phyloP scores from a whole-genome alignment of 1,284 basidiomycete genomes.

The Volvariella volvacea region DNA sequence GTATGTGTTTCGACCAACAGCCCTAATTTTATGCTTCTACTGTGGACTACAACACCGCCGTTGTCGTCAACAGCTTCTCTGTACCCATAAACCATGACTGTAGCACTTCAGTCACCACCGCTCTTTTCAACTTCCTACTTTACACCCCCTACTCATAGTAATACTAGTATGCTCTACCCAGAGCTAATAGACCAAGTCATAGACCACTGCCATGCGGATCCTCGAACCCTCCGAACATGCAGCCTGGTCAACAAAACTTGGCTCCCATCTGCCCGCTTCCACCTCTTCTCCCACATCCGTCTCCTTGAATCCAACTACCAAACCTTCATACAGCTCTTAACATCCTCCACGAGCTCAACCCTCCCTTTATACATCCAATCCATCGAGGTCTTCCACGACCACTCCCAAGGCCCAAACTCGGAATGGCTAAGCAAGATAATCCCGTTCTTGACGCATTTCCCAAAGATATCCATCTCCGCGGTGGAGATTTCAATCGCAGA shows the following conservation, averaged over 20 bases:
- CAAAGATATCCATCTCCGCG: slow-evolving; percentile 2
- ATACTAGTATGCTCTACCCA: slow-evolving; percentile 11
- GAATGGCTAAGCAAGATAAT: slow-evolving; percentile 11
- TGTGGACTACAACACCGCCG: too few relatives aligned
- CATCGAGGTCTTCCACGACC: slow-evolving; percentile 11
- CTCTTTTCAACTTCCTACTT: background rate
- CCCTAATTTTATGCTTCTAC: too few relatives aligned
- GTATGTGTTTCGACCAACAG: too few relatives aligned
- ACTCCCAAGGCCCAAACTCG: slow-evolving; percentile 3
- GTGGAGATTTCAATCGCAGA: background rate
- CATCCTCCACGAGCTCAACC: slow-evolving; percentile 8
- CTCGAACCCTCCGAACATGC: slow-evolving; percentile 21
- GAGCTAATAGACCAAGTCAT: slow-evolving; percentile 31
- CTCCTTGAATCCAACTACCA: slow-evolving; percentile 11
- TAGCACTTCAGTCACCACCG: background rate
- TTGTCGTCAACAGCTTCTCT: too few relatives aligned
- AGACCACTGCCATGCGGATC: slow-evolving; percentile 27
- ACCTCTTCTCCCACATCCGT: slow-evolving; percentile 24
- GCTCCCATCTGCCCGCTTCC: slow-evolving; percentile 26
- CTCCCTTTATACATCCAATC: slow-evolving; percentile 8
- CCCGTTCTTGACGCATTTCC: slow-evolving; percentile 6
- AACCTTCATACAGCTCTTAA: slow-evolving; percentile 9
- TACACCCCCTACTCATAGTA: too few relatives aligned
- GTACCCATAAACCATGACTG: background rate
- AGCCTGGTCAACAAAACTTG: slow-evolving; percentile 28